Base-by-base conservation (phyloP, 225 moss, liverwort and hornwort species). In the Bryoerythrophyllum caledonicum region DNA sequence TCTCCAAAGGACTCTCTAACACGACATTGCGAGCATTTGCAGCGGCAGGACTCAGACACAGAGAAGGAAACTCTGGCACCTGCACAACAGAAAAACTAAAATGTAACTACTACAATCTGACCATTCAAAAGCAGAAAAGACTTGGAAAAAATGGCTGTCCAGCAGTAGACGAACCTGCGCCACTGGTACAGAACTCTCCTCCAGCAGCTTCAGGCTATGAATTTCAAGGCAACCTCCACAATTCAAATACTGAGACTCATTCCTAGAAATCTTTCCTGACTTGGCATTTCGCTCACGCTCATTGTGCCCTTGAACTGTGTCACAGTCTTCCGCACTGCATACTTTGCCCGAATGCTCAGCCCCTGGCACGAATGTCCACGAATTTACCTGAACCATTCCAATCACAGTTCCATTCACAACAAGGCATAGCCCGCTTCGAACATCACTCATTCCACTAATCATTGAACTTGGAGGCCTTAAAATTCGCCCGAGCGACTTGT, bases 211-310 rank as follows among this genome's bases (percentile, higher is more conserved):
- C 68, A 94, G 26, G 72, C 81, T 81, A 60, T 85, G 90, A 69
- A 94, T 88, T 75, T 94, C 93, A 69, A 94, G 80, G 70, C 80
- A 81, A 25, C 93, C 90, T 56, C 76, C 65, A 60, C 74, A 73
- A 68, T 62, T 58, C 34, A 26, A 63, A 20, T 17, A 51, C 21
- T 64, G 24, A 67, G 35, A 73, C 73, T 35, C 73, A 21, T 69
- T 71, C 62, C 24, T 76, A 35, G 35, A 62, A 62, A 40, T 35
- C 16, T 78, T 44, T 67, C 74, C 67, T 32, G 66, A 63, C 15
- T 57, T 72, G 32, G 57, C 28, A 56, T 59, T 56, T 55, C 70
- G 44, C 49, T 63, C 24, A 38, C 62, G 53, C 32, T 28, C 46
- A 62, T 76, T 60, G 17, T 24, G 54, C 40, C 46, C 73, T 69